phyloP scores from a whole-genome alignment of 371 early-diverging fungal species.

The Aphelidium insulamus region DNA sequence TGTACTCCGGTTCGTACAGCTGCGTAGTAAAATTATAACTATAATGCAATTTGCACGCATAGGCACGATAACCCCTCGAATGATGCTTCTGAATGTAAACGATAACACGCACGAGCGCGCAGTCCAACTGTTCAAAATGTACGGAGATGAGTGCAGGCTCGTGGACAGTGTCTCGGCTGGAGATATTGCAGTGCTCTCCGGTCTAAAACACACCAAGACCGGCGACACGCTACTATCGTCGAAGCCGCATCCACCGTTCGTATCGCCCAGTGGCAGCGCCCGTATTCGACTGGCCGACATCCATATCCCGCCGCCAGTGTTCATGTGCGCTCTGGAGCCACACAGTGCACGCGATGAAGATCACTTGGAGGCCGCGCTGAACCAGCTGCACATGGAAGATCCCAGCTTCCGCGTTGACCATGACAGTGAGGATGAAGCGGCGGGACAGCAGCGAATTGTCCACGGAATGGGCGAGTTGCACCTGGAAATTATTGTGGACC shows the following conservation, averaged over 20 bases:
- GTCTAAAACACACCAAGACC: constrained; percentile 64
- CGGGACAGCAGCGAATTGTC: constrained; percentile 73
- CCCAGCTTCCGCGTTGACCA: constrained; percentile 62
- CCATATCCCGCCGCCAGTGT: constrained; percentile 72
- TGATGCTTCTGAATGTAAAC: constrained; percentile 40
- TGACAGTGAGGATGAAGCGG: constrained; percentile 53
- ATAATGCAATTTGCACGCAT: constrained; percentile 1
- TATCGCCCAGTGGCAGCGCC: constrained; percentile 8
- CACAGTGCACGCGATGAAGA: constrained; percentile 48
- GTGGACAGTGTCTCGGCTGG: constrained; percentile 49
- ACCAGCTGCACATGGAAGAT: constrained; percentile 58
- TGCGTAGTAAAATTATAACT: constrained; percentile 1
- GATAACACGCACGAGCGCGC: constrained; percentile 51
- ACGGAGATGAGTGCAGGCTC: constrained; percentile 74
- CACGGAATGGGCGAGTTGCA: constrained; percentile 94
- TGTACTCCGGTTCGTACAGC: constrained; percentile 41
- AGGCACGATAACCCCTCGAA: constrained; percentile 36
- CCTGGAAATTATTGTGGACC: constrained; percentile 64
- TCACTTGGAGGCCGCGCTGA: constrained; percentile 47
- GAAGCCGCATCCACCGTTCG: neutral
- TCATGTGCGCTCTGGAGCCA: constrained; percentile 65
- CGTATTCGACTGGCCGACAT: constrained; percentile 40
- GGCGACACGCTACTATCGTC: constrained; percentile 60
- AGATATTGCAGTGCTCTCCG: constrained; percentile 74
- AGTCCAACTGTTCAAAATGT: constrained; percentile 66